Conservation (phyloP, 345 rosid genomes). For the Firmiana major region DNA sequence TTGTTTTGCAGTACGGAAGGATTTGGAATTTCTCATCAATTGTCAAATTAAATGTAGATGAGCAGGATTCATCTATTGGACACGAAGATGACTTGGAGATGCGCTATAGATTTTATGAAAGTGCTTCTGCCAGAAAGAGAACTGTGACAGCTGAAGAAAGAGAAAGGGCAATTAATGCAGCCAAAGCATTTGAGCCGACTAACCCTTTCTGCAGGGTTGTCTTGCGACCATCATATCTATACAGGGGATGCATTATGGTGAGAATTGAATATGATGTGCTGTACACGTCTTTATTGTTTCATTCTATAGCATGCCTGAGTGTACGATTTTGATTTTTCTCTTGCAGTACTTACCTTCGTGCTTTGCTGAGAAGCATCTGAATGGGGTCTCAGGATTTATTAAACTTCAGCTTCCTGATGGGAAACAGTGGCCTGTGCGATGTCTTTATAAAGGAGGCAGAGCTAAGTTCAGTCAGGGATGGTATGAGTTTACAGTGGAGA, state of each 20-base stretch:
- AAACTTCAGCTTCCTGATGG: conserved; percentile 70
- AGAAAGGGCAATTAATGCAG: conserved; percentile 66
- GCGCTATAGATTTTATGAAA: conserved; percentile 60
- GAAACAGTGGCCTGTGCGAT: conserved; percentile 83
- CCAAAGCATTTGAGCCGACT: conserved; percentile 69
- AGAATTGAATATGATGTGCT: conserved; percentile 25
- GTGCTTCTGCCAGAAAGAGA: conserved; percentile 75
- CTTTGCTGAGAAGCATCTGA: conserved; percentile 75
- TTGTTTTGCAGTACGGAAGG: conserved; percentile 10
- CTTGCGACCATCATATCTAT: conserved; percentile 74
- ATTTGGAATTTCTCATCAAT: conserved; percentile 13
- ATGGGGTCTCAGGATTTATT: conserved; percentile 78
- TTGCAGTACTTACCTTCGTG: conserved; percentile 81
- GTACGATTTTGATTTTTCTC: conserved; percentile 7
- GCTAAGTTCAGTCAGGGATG: conserved; percentile 88
- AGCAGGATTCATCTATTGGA: conserved; percentile 35
- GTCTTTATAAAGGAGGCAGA: conserved; percentile 79
- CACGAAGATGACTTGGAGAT: conserved; percentile 45
- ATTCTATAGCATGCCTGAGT: not conserved
- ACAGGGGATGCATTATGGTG: conserved; percentile 83
- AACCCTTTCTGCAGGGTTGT: conserved; percentile 85
- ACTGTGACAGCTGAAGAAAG: conserved; percentile 76
- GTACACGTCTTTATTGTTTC: not conserved
- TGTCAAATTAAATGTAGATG: conserved; percentile 31
- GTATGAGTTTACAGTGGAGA: conserved; percentile 82